Base-by-base conservation (phyloP, 148 eudicot genomes). In the Talinum fruticosum region DNA sequence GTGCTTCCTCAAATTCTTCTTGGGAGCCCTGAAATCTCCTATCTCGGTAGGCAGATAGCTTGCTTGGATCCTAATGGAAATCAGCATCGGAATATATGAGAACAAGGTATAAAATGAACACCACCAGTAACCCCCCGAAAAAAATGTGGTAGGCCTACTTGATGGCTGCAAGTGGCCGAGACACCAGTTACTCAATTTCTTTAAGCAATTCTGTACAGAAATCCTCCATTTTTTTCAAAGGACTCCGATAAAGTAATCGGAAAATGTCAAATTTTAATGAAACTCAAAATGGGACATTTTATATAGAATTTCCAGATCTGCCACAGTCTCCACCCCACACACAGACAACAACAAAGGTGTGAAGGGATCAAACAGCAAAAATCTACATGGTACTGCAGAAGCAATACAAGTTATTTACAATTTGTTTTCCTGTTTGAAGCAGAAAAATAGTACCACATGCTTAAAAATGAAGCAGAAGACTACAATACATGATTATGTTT, bases 1-100 rank as follows among this genome's bases (percentile, higher is more conserved):
- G 89, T 15, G 97, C 97, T 67, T 89, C 88, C 75, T 95, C 99
- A 79, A 88, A 95, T 74, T 92, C 99, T 78, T 95, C 99, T 80
- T 92, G 97, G 41, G 81, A 80, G 59, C 99, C 99, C 16, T 85
- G 91, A 86, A 95, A 95, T 81, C 96, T 93, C 87, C 94, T 91
- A 66, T 95, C 99, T 81, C 97, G 87, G 74, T 95, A 95, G 0
- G 96, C 94, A 30, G 93, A 90, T 32, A 87, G 78, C 75, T 88
- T 91, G 79, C 66, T 88, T 26, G 76, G 87, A 82, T 89, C 97
- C 95, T 89, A 75, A 8, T 45, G 14, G 18, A 35, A 45, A 72
- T 18, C 21, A 70, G 41, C 37, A 47, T 33, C 15, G 13, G 10
- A 30, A 26, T 44, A 47, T 72, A 26, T 29, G 24, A 5, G 24